Base-by-base conservation (phyloP, 176 grass and related monocot genomes). In the Musa itinerans region DNA sequence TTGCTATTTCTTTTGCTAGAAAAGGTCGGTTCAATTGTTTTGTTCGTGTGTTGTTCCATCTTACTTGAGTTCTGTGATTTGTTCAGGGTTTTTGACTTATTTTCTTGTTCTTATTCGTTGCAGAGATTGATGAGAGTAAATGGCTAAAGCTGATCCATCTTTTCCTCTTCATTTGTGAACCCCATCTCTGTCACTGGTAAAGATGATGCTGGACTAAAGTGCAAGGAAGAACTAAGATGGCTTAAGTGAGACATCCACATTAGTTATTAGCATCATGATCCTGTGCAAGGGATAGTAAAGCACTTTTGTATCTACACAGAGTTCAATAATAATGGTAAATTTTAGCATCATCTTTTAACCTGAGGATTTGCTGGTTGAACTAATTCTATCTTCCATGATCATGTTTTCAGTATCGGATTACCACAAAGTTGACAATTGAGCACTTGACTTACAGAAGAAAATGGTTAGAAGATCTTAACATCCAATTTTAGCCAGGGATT, bases 141-240 rank as follows among this genome's bases (percentile, higher is more conserved):
- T 56, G 71, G 71, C 71, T 73, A 24, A 56, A 73, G 71, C 71
- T 73, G 70, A 52, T 54, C 70, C 70, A 26, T 73, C 49, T 22
- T 16, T 34, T 68, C 23, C 65, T 68, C 65, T 68, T 68, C 65
- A 68, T 34, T 68, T 68, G 65, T 68, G 14, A 49, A 68, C 23
- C 9, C 65, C 27, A 29, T 68, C 65, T 68, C 24, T 62, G 23
- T 68, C 65, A n/a, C 57, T 9, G 15, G 57, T 15, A 1, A 61
- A 61, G 15, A 61, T 20, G 57, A n/a, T 20, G 57, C 57, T 61
- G n/a, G 57, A 10, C 34, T 61, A 61, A n/a, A 61, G 17, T 61
- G 15, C 57, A 61, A 61, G 57, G 57, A 61, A 61, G 57, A 17
- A 19, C n/a, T 10, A 8, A 61, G 57, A 61, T 20, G 57, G 57